Evolutionary conservation across 441 rosid genomes (phyloP), one percentile per base, ranked within the genome.

Genomic region (Pelargonium fulgidum): DNA sequence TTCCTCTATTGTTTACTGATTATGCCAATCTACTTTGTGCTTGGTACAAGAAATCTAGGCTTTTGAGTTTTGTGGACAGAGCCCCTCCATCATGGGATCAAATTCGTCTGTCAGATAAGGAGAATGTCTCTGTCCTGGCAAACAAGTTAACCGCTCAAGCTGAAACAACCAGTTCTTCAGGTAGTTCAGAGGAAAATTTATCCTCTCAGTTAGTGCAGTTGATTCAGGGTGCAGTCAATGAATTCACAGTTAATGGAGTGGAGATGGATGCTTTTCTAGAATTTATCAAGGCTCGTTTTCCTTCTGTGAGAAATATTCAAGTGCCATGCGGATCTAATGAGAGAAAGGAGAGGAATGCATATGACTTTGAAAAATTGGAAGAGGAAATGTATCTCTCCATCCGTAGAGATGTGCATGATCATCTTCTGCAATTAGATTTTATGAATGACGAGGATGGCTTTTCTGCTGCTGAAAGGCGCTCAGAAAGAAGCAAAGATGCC

Each of bases 21-120:
- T 68, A 5, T 24, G 56, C 17, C 61, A 36, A 66, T 24, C 62
- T 72, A 26, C 41, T 52, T 62, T 62, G 50, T 67, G 66, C 66
- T 73, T 79, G 73, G 66, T 69, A 68, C 79, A 77, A 95, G 98
- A 95, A 88, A 88, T 95, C 99, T 65, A 90, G 88, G 89, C 87
- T 92, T 78, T 69, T 83, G 83, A 91, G 92, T 80, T 82, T 92
- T 77, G 84, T 85, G 68, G 91, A 91, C 72, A 85, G 83, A 82
- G 92, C 85, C 10, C 82, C 88, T 69, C 86, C 81, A 39, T 84
- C 88, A 64, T 92, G 96, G 97, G 87, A 89, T 73, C 86, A 75
- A 81, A 74, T 56, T 76, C 77, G 63, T 67, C 80, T 47, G 56
- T 72, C 81, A 8, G 84, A 81, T 39, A 81, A 78, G 80, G 83